Conservation (phyloP, 2,329 filamentous ascomycete species). For the Tolypocladium pustulatum region DNA sequence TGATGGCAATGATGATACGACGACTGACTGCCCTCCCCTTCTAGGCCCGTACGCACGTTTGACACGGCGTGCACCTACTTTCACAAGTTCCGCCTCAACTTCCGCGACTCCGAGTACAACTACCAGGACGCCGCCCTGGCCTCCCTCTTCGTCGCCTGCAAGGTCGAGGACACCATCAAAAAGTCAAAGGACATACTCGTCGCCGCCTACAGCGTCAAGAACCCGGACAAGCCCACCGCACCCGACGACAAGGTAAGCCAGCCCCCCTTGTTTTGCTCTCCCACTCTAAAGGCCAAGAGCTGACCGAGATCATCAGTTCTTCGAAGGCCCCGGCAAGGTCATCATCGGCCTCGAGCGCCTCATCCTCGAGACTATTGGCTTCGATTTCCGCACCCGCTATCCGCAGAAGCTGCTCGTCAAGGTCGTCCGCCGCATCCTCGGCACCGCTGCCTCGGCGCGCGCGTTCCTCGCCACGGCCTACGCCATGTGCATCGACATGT, state of each 20-base stretch:
- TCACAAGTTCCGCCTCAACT: slow-evolving; percentile 82
- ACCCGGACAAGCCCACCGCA: slow-evolving; percentile 53
- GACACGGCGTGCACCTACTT: slow-evolving; percentile 88
- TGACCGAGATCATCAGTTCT: too few species aligned
- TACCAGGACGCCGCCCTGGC: slow-evolving; percentile 80
- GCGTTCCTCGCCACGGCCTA: slow-evolving; percentile 61
- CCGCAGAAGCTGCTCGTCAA: slow-evolving; percentile 81
- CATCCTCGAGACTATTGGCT: slow-evolving; percentile 85
- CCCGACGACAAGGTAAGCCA: slow-evolving; percentile 68
- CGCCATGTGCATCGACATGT: slow-evolving; percentile 77
- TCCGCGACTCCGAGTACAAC: slow-evolving; percentile 78
- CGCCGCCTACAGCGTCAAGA: slow-evolving; percentile 78
- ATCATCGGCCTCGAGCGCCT: slow-evolving; percentile 86
- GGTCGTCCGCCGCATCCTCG: slow-evolving; percentile 51
- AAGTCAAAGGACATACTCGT: slow-evolving; percentile 91
- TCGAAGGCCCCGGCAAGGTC: slow-evolving; percentile 40
- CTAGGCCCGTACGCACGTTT: slow-evolving; percentile 78
- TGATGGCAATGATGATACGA: background rate
- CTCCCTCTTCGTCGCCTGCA: slow-evolving; percentile 85
- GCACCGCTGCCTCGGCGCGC: slow-evolving; percentile 8
- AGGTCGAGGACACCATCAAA: slow-evolving; percentile 96
- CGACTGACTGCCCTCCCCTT: background rate
- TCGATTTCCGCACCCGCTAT: slow-evolving; percentile 85
- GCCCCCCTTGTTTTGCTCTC: background rate
- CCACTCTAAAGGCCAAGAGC: too few species aligned